phyloP scores from a whole-genome alignment of 257 asterid species.

The Solanum pinnatisectum region DNA sequence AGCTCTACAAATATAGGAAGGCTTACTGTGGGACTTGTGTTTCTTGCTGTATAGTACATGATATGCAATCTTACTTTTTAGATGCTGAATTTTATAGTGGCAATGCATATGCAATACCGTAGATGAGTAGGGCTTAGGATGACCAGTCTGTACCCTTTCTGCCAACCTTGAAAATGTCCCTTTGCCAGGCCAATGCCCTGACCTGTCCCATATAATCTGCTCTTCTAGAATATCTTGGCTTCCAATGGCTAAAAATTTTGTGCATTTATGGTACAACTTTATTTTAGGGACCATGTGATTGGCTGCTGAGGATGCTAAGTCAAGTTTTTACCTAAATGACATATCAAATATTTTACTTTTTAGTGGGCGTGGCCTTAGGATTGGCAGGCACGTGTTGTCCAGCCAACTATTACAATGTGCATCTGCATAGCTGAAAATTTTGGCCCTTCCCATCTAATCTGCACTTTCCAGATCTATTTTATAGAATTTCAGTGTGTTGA shows the following conservation, averaged over 20 bases:
- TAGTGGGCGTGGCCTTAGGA: background rate
- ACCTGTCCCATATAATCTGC: background rate
- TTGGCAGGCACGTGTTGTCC: background rate
- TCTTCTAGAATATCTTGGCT: background rate
- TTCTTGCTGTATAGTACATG: background rate
- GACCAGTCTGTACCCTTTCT: background rate
- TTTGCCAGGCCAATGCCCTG: background rate
- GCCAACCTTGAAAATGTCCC: background rate
- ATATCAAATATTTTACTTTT: background rate
- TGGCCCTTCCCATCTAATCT: background rate
- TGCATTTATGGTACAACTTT: background rate
- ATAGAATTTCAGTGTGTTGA: background rate
- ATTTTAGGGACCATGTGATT: background rate
- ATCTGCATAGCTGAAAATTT: background rate
- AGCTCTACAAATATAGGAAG: background rate
- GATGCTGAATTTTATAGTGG: background rate
- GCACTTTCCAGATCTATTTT: background rate
- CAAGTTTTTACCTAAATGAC: background rate
- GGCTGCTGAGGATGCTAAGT: background rate
- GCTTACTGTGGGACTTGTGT: background rate
- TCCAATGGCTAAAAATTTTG: background rate
- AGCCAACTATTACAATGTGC: background rate
- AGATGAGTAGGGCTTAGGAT: background rate
- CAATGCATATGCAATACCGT: background rate
- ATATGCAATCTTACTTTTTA: background rate